phyloP scores from a whole-genome alignment of 2,329 filamentous ascomycete species.

The Talaromyces sp. region DNA sequence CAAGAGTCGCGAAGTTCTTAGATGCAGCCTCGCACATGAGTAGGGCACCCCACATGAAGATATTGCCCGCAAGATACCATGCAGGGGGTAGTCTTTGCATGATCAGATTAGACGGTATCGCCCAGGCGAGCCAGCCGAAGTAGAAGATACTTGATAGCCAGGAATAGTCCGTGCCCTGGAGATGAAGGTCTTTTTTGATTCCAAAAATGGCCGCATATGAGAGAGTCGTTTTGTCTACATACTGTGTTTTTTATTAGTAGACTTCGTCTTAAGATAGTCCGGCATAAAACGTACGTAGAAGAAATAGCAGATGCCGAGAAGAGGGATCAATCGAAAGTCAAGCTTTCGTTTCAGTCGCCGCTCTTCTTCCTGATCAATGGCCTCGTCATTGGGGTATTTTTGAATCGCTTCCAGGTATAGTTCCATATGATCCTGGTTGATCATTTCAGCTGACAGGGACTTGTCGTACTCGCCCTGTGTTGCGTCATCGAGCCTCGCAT shows the following conservation, averaged over 20 bases:
- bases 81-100: slow-evolving; percentile 24
- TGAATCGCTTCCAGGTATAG: slow-evolving; percentile 14
- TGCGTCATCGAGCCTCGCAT: neutral
- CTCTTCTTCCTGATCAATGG: slow-evolving; percentile 11
- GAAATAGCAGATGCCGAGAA: slow-evolving; percentile 14
- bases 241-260: neutral
- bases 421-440: slow-evolving; percentile 11
- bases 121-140: slow-evolving; percentile 37
- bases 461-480: neutral
- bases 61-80: slow-evolving; percentile 18
- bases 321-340: slow-evolving; percentile 10
- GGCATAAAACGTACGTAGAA: slow-evolving; percentile 23
- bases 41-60: slow-evolving; percentile 33
- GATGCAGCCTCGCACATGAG: slow-evolving; percentile 48
- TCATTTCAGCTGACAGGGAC: slow-evolving; percentile 1
- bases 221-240: neutral
- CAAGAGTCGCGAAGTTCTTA: slow-evolving; percentile 50
- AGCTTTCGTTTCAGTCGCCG: slow-evolving; percentile 13
- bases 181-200: slow-evolving; percentile 45
- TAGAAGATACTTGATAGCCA: slow-evolving; percentile 46
- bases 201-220: neutral
- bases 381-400: slow-evolving; percentile 13
- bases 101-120: slow-evolving; percentile 26
- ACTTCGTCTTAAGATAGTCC: neutral
- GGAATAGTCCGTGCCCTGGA: slow-evolving; percentile 38